Evolutionary conservation across 2,329 filamentous ascomycete genomes (phyloP).

Genomic region (Berkeleyomyces basicola): DNA sequence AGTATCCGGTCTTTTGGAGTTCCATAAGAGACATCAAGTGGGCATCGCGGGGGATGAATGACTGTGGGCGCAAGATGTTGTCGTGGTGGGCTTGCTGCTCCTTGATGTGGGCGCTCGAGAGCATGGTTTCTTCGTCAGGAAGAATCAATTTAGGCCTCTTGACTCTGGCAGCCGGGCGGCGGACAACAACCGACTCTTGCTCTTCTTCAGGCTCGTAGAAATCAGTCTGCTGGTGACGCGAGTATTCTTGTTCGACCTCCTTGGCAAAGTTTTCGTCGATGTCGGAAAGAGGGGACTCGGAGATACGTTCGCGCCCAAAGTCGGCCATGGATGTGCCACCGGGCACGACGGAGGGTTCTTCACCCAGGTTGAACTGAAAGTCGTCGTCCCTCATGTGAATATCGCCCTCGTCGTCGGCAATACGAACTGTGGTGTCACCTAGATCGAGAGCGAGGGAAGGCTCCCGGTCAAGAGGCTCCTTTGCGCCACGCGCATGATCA

Average conservation of each 20-base stretch:
- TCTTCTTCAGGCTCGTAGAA: slow-evolving; percentile 47
- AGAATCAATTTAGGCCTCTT: slow-evolving; percentile 64
- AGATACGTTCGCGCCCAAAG: slow-evolving; percentile 42
- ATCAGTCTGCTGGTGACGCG: slow-evolving; percentile 33
- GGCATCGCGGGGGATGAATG: slow-evolving; percentile 75
- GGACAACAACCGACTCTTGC: slow-evolving; percentile 40
- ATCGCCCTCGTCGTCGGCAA: slow-evolving; percentile 48
- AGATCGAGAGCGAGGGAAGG: slow-evolving; percentile 38
- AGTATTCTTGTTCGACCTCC: slow-evolving; percentile 42
- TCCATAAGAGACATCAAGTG: slow-evolving; percentile 75
- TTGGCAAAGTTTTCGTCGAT: slow-evolving; percentile 46
- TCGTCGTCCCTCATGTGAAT: slow-evolving; percentile 45
- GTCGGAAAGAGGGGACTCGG: slow-evolving; percentile 53
- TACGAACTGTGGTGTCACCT: slow-evolving; percentile 37
- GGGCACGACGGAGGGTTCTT: slow-evolving; percentile 41
- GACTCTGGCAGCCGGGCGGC: slow-evolving; percentile 53
- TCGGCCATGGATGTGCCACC: slow-evolving; percentile 25
- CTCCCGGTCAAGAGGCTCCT: slow-evolving; percentile 34
- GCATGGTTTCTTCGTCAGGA: slow-evolving; percentile 65
- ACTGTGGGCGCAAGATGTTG: slow-evolving; percentile 67
- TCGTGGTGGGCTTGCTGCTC: slow-evolving; percentile 73
- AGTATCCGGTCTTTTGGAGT: slow-evolving; percentile 79
- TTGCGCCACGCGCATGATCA: slow-evolving; percentile 36
- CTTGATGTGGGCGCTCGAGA: slow-evolving; percentile 63
- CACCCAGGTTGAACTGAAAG: slow-evolving; percentile 42